Conservation (phyloP, 805 yeast species). For the Metahyphopichia silvanorum region DNA sequence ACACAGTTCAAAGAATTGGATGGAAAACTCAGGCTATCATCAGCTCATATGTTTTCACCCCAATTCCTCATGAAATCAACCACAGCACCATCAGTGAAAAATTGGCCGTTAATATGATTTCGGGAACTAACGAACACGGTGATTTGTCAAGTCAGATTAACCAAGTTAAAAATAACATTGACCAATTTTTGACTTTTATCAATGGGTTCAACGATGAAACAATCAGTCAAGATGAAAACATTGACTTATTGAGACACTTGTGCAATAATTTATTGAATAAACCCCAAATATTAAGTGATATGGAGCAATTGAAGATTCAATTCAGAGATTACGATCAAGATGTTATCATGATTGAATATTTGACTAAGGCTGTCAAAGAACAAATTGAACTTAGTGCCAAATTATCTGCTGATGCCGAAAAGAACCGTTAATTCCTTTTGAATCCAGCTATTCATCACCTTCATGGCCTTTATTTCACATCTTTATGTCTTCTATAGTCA, state of each 20-base stretch:
- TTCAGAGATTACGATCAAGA: conserved; percentile 77
- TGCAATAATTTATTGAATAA: conserved; percentile 53
- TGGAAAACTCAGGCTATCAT: conserved; percentile 34
- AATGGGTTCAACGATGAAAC: conserved; percentile 29
- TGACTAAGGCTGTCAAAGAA: conserved; percentile 79
- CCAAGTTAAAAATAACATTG: conserved; percentile 45
- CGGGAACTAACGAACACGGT: conserved; percentile 40
- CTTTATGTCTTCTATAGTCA: no score
- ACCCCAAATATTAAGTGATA: conserved; percentile 46
- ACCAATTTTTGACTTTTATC: conserved; percentile 48
- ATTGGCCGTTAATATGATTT: conserved; percentile 49
- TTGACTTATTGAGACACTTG: conserved; percentile 64
- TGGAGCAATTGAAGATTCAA: conserved; percentile 53
- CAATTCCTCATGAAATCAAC: conserved; percentile 63
- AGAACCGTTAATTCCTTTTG: no score
- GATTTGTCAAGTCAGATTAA: conserved; percentile 45
- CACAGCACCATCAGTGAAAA: conserved; percentile 52
- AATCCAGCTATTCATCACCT: no score
- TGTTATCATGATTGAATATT: conserved; percentile 73
- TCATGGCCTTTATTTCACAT: no score
- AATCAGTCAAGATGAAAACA: conserved; percentile 43
- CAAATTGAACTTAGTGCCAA: conserved; percentile 79
- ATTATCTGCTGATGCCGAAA: conserved; percentile 49
- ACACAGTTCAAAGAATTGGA: conserved; percentile 21
- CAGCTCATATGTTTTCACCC: conserved; percentile 64